Evolutionary conservation across 2,329 filamentous ascomycete genomes (phyloP), one percentile per base, ranked within the genome.

Genomic region (Xylariales sp.): DNA sequence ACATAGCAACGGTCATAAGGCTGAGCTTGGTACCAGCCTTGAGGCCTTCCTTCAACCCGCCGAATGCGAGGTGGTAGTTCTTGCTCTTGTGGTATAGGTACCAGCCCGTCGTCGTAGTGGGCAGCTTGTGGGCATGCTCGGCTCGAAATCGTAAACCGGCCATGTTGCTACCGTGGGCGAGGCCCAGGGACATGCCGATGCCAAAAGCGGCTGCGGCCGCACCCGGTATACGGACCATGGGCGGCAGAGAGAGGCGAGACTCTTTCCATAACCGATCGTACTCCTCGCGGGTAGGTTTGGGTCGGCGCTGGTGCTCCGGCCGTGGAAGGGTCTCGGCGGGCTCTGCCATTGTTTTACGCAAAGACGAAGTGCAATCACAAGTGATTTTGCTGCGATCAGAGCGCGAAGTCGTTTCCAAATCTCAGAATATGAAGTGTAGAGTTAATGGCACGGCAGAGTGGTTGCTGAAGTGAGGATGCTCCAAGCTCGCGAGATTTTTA

Each of bases 81-180:
- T 97, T 97, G 58, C 81, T 88, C 66, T 96, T 96, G 70, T 97
- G 91, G 63, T 98, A 98, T n/a, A 97, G 77, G 59, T 91, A 98
- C 93, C 93, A 98, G 14, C 89, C 91, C 3, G 82, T 79, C 18
- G 87, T 82, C 1, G 83, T 83, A 4, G 78, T 81, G 15, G 93
- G 93, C 45, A 96, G 80, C 48, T 91, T 86, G 70, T 98, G 93
- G 1, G 93, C 89, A 57, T 98, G 95, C 65, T 98, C 93, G 43
- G 93, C 93, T 39, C 91, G 84, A 67, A 96, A 98, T 27, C 85
- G 84, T 41, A 95, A 72, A 36, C 85, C 83, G 1, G 87, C 78
- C 57, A 76, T 81, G 54, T 81, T 81, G 41, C 81, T 82, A 17
- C 88, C 88, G 40, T 89, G 79, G 6, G 79, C 72, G 14, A 82